phyloP scores from a whole-genome alignment of 2,329 filamentous ascomycete species.

The Cladophialophora bantiana region DNA sequence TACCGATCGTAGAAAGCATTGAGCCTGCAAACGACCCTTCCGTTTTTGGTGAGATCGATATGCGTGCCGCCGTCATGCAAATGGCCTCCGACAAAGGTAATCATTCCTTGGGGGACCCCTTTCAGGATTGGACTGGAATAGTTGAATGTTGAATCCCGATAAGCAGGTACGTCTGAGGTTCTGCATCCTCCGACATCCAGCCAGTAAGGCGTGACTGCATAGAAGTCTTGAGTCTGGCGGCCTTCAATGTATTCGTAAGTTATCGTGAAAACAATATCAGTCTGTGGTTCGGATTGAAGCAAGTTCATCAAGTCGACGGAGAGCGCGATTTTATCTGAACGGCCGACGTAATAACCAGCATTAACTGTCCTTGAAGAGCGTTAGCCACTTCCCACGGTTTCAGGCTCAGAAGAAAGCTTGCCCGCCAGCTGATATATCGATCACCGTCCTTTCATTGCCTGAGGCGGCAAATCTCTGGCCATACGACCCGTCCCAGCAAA shows the following conservation, averaged over 20 bases:
- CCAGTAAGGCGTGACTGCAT: slow-evolving; percentile 19
- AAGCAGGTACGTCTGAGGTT: slow-evolving; percentile 18
- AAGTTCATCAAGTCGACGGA: slow-evolving; percentile 30
- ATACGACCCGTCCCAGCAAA: slow-evolving; percentile 12
- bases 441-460: slow-evolving; percentile 18
- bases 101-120: neutral
- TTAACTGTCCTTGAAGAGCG: slow-evolving; percentile 12
- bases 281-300: slow-evolving; percentile 7
- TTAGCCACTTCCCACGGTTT: neutral
- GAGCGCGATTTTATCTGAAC: slow-evolving; percentile 20
- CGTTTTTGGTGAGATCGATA: slow-evolving; percentile 26
- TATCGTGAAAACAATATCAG: slow-evolving; percentile 25
- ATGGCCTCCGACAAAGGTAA: slow-evolving; percentile 26
- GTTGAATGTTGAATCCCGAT: slow-evolving; percentile 17
- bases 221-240: slow-evolving; percentile 6
- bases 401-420: neutral
- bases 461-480: slow-evolving; percentile 23
- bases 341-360: slow-evolving; percentile 25
- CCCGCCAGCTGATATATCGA: slow-evolving; percentile 19
- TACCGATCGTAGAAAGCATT: slow-evolving; percentile 16
- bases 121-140: slow-evolving; percentile 19
- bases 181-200: slow-evolving; percentile 26
- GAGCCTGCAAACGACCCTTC: slow-evolving; percentile 14
- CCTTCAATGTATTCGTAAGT: slow-evolving; percentile 25
- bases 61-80: slow-evolving; percentile 32